Evolutionary conservation across 345 rosid species (phyloP), one percentile per base, ranked within the genome.

Genomic region (Aquilaria sinensis): DNA sequence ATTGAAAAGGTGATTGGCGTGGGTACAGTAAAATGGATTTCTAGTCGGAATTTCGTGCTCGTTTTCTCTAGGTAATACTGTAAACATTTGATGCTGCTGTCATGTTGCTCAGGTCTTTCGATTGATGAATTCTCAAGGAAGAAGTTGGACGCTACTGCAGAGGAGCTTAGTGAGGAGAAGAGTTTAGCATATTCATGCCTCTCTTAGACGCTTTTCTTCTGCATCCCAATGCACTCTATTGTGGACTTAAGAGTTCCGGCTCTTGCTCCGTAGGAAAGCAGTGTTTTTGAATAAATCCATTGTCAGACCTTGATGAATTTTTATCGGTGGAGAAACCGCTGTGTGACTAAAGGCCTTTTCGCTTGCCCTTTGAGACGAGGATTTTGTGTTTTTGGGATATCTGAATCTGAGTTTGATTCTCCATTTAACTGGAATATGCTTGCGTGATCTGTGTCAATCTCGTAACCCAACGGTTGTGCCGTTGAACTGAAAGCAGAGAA

Each of bases 181-280:
- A 84, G 85, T 50, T 77, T 94, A 51, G 97, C 99, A 7, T 94
- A 94, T 87, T 94, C 99, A 2, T 94, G 99, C 77, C 92, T 94
- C 62, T 70, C 92, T 29, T 90, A 76, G 75, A 62, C 47, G 61
- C 46, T 6, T n/a, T 51, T 37, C 8, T 37, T 37, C 23, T 5
- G 43, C 43, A 37, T 37, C 8, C 7, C 8, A 37, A 9, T 37
- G 5, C 8, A 9, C 8, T 2, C 14, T 52, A 37, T 50, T 31
- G 56, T 58, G 62, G 10, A 57, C 8, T 50, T 32, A 56, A 62
- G 66, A 31, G 51, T 54, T 62, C 31, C 31, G 31, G 47, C 46
- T 37, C 29, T 29, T 13, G 2, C 31, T 62, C 63, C 47, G 29
- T 54, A 6, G 59, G 64, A 30, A 13, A 12, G 68, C 63, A 53